These are phyloP conservation scores for Arbutus unedo DNA, from an alignment of 148 eudicot species.

Conservation along the genomic window DNA sequence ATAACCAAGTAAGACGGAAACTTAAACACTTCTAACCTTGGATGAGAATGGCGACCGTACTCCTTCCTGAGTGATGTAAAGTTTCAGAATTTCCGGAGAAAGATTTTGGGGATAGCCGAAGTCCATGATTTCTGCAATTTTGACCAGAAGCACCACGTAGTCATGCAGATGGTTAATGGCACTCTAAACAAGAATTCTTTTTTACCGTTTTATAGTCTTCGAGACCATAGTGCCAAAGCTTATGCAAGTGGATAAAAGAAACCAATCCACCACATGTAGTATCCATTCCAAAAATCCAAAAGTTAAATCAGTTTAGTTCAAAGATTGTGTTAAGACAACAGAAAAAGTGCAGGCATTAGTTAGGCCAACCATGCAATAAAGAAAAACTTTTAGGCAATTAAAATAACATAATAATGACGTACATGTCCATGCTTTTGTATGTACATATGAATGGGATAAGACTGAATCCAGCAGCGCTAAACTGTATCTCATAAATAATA, in stretches of 20 bases:
- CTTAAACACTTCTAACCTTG: slow-evolving; percentile 47
- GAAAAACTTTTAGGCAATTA: not conserved
- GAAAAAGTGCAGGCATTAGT: slow-evolving; percentile 3
- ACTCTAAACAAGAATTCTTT: not conserved
- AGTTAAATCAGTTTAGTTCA: not conserved
- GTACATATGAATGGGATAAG: not conserved
- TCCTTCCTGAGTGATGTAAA: slow-evolving; percentile 96
- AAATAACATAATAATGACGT: not conserved
- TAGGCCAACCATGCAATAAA: not conserved
- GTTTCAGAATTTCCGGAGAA: slow-evolving; percentile 92
- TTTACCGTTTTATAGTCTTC: not conserved
- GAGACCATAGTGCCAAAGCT: not conserved
- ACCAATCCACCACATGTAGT: not conserved
- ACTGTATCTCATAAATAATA: not conserved
- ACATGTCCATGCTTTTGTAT: not conserved
- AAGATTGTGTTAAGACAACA: not conserved
- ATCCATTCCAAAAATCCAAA: not conserved
- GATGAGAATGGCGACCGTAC: slow-evolving; percentile 97
- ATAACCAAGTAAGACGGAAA: not conserved
- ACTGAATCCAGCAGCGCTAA: not conserved
- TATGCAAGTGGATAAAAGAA: not conserved
- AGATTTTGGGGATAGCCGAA: slow-evolving; percentile 99
- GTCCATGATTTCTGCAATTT: slow-evolving; percentile 91
- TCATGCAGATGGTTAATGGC: slow-evolving; percentile 6
- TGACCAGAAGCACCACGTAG: not conserved